Evolutionary conservation across 1,139 yeast genomes (phyloP), one percentile per base, ranked within the genome.

Genomic region (Zygosaccharomyces pseudobailii): DNA sequence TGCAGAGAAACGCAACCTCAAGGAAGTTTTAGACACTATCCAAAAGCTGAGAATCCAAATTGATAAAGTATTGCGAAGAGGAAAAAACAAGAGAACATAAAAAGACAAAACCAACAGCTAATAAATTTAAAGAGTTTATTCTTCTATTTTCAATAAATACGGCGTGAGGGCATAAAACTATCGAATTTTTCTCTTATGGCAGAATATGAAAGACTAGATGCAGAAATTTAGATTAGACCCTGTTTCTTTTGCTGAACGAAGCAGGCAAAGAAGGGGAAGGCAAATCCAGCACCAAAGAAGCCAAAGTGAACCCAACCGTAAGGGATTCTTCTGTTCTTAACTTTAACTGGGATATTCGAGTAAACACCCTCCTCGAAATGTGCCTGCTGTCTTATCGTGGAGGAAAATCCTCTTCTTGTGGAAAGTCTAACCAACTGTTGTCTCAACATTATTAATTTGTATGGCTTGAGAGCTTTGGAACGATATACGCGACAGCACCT

Each of bases 331-430:
- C 95, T 87, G 79, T 82, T 76, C 78, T 87, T 88, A 56, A 92
- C 94, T 76, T 82, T 80, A 82, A 90, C 92, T 57, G 98, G 98
- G 57, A 92, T 67, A 79, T 92, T 92, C 66, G 85, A 76, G 83
- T 92, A 90, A 45, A 83, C 82, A 63, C 97, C 97, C 67, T 81
- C 86, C 67, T 86, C 83, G 68, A 72, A 79, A 67, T 80, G 84
- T 50, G 67, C 75, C 46, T 69, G 56, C 36, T 52, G 50, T 51
- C 52, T 61, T 45, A 55, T 49, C 31, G 67, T 54, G 37, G 68
- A 55, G 32, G 67, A 55, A 52, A 67, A 62, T 34, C 67, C 60
- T 57, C 69, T 62, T 59, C 66, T 67, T 42, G 63, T 58, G 42
- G 66, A 53, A 43, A 58, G 40, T 51, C 61, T 59, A 27, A 58